Evolutionary conservation across 371 early-diverging fungal genomes (phyloP).

Genomic region (Mucor piriformis): DNA sequence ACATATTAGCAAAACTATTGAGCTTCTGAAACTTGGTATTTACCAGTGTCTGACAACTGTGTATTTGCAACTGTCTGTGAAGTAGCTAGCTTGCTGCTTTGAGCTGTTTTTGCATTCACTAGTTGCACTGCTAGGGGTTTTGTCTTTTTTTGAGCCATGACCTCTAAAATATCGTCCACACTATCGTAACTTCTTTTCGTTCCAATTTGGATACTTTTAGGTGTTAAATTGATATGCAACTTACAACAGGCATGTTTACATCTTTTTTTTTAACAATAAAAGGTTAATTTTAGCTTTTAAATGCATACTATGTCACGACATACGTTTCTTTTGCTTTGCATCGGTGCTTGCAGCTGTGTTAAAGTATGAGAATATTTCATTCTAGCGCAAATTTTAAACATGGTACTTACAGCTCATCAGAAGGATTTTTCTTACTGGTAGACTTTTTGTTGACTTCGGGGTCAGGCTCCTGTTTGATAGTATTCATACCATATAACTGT

Average conservation of each 20-base stretch:
- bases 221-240: not conserved
- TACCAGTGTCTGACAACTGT: not conserved
- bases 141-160: not conserved
- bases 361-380: not conserved
- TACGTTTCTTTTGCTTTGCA: conserved; percentile 45
- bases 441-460: not conserved
- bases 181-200: not conserved
- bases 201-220: not conserved
- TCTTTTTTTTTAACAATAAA: not conserved
- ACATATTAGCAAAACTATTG: no score
- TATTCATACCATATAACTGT: no score
- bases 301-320: not conserved
- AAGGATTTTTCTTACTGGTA: not conserved
- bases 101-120: not conserved
- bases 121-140: not conserved
- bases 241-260: conserved; percentile 28
- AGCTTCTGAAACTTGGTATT: not conserved
- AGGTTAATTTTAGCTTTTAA: not conserved
- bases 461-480: no score
- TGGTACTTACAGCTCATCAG: not conserved
- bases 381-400: not conserved
- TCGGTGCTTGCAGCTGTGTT: conserved; percentile 39
- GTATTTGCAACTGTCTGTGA: not conserved
- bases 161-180: not conserved
- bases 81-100: not conserved